Conservation (phyloP, 768 basidiomycete genomes). For the Leccinum incarnatum region DNA sequence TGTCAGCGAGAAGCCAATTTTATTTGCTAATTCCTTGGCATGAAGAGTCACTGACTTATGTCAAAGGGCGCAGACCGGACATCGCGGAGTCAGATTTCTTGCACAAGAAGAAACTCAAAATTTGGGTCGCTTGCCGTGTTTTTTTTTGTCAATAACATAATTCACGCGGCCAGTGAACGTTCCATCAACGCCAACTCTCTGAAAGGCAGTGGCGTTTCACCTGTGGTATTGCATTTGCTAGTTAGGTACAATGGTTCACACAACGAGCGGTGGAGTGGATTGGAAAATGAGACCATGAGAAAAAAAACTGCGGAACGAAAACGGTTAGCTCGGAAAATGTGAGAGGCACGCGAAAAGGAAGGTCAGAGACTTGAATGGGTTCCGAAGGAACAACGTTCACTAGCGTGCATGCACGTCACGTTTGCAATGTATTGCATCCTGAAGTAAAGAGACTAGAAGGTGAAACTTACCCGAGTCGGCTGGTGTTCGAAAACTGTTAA, state of each 20-base stretch:
- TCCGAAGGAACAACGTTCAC: constrained; percentile 63
- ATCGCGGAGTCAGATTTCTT: background rate
- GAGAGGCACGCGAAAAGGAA: background rate
- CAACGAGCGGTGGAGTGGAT: background rate
- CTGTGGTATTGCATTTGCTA: constrained; percentile 4
- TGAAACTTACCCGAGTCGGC: constrained; percentile 15
- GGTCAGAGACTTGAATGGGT: constrained; percentile 84
- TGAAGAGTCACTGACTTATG: background rate
- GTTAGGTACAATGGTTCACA: constrained; percentile 18
- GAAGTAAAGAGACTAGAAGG: constrained; percentile 6
- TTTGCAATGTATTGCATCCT: constrained; percentile 49
- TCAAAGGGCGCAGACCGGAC: background rate
- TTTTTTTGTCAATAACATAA: background rate
- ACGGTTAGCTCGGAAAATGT: constrained; percentile 15
- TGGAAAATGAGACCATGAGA: background rate
- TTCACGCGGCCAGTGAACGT: background rate
- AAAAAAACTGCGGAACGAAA: constrained; percentile 1
- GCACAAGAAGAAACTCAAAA: constrained; percentile 1
- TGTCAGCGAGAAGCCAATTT: constrained; percentile 1
- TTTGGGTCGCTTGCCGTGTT: background rate
- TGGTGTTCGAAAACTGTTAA: background rate
- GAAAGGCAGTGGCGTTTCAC: background rate
- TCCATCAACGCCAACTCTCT: background rate
- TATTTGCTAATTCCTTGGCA: constrained; percentile 2
- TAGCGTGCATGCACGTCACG: constrained; percentile 57